These are phyloP conservation scores for Rhizophora apiculata DNA, from an alignment of 345 rosid genomes.

Conservation along the genomic window DNA sequence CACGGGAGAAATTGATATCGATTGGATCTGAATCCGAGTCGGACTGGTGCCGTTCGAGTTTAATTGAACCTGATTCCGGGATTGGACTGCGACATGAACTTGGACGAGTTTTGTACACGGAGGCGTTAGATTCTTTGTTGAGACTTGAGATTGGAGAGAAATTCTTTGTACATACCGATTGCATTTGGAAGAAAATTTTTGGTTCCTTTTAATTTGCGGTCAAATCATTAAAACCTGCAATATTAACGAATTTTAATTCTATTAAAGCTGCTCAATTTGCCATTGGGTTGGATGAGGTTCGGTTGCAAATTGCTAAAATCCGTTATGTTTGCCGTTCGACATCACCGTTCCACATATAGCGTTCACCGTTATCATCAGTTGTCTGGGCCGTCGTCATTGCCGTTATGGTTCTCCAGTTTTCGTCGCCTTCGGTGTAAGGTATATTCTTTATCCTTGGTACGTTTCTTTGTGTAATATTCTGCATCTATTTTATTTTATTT, in stretches of 20 bases:
- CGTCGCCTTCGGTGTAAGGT: conserved; percentile 13
- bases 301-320: neutral
- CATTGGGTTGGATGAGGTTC: neutral
- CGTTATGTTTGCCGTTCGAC: conserved; percentile 20
- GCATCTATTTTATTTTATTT: neutral
- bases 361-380: conserved; percentile 18
- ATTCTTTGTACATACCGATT: conserved; percentile 48
- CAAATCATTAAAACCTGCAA: neutral
- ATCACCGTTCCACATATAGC: neutral
- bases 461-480: too few relatives aligned
- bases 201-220: conserved; percentile 2
- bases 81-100: conserved; percentile 14
- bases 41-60: neutral
- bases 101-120: conserved; percentile 26
- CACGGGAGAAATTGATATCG: neutral
- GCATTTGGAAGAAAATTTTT: conserved; percentile 44
- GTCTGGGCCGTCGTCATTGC: conserved; percentile 24
- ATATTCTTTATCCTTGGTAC: neutral
- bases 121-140: conserved; percentile 16
- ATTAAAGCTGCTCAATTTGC: neutral
- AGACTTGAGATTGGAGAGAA: conserved; percentile 29
- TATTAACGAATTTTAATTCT: neutral
- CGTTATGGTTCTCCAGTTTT: conserved; percentile 2
- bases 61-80: neutral
- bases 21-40: neutral